Conservation (phyloP, 805 yeast species). For the Lachancea cidri region DNA sequence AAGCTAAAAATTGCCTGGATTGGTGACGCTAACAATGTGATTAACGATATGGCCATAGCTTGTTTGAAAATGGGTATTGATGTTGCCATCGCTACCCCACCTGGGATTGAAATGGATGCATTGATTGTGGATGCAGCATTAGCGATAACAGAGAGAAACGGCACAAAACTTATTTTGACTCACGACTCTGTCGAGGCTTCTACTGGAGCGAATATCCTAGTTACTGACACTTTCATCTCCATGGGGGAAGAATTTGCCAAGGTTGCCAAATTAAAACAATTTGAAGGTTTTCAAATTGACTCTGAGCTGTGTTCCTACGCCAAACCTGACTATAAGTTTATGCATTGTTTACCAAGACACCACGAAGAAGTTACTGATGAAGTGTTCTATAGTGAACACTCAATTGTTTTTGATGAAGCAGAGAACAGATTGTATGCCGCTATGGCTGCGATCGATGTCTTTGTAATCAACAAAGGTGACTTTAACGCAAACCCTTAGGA, state of each 20-base stretch:
- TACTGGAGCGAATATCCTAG: conserved; percentile 69
- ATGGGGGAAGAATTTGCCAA: conserved; percentile 95
- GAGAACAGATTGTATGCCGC: conserved; percentile 97
- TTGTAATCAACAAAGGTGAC: conserved; percentile 79
- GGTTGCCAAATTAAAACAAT: conserved; percentile 65
- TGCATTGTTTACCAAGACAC: conserved; percentile 98
- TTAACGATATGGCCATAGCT: conserved; percentile 89
- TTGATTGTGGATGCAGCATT: conserved; percentile 51
- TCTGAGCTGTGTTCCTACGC: conserved; percentile 54
- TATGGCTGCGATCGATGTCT: conserved; percentile 85
- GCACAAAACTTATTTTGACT: conserved; percentile 49
- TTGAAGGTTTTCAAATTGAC: conserved; percentile 82
- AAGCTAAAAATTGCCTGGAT: conserved; percentile 83
- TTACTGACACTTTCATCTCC: conserved; percentile 95
- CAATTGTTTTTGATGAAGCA: conserved; percentile 91
- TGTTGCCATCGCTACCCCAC: conserved; percentile 81
- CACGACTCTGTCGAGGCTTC: conserved; percentile 77
- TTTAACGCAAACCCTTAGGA: conserved; percentile 25
- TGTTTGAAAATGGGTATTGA: conserved; percentile 77
- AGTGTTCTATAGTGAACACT: conserved; percentile 77
- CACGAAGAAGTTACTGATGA: conserved; percentile 91
- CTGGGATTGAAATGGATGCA: conserved; percentile 57
- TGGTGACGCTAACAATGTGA: conserved; percentile 94
- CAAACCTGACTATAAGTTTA: conserved; percentile 76
- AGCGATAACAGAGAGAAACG: conserved; percentile 46